Evolutionary conservation across 2,329 filamentous ascomycete species (phyloP).

Genomic region (Diplodia seriata): DNA sequence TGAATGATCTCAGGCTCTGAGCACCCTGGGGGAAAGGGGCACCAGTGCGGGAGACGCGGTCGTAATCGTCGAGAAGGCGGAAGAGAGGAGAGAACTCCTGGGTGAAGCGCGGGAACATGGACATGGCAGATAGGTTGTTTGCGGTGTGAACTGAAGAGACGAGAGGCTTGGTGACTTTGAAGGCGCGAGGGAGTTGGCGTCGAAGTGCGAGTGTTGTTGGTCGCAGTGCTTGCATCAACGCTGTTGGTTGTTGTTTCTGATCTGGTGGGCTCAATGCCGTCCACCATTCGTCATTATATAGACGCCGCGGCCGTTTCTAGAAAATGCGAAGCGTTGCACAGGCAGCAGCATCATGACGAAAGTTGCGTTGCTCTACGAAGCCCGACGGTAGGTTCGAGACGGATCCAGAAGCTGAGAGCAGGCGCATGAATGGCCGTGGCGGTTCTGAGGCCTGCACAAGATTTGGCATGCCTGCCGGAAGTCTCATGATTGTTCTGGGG

Average conservation of each 20-base stretch:
- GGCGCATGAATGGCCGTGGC: constrained; percentile 13
- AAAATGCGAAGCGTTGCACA: constrained; percentile 37
- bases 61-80: constrained; percentile 57
- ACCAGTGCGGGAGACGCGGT: constrained; percentile 43
- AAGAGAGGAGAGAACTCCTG: constrained; percentile 53
- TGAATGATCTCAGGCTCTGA: constrained; percentile 63
- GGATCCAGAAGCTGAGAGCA: constrained; percentile 6
- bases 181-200: constrained; percentile 44
- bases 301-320: constrained; percentile 38
- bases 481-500: constrained; percentile 25
- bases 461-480: constrained; percentile 1
- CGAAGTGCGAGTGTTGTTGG: constrained; percentile 36
- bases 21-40: constrained; percentile 39
- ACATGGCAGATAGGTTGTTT: constrained; percentile 44
- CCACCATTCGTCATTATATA: constrained; percentile 41
- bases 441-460: neutral
- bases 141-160: constrained; percentile 36
- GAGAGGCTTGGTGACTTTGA: constrained; percentile 42
- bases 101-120: constrained; percentile 52
- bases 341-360: constrained; percentile 15
- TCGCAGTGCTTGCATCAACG: constrained; percentile 49
- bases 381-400: constrained; percentile 23
- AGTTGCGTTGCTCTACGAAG: neutral
- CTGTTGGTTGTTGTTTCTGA: constrained; percentile 35
- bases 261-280: constrained; percentile 38